Base-by-base conservation (phyloP, 2,329 filamentous ascomycete genomes). In the Curvularia eragrostidis region DNA sequence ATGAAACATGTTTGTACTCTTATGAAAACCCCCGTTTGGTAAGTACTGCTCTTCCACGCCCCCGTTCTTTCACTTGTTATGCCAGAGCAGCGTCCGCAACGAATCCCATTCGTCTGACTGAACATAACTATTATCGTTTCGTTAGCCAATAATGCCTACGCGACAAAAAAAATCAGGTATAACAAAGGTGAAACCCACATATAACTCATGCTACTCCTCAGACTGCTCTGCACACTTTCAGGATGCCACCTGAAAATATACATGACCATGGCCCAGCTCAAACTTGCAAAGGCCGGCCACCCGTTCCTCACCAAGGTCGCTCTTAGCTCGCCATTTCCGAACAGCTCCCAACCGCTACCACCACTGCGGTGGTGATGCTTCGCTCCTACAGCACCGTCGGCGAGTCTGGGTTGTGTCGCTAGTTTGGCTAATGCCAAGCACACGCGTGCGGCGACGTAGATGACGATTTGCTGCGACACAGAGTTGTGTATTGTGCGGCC, bases 151-250 rank as follows among this genome's bases (percentile, higher is more conserved):
- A 9, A 30, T 7, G 19, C 2, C 38, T 8, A 5, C 4, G 5
- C 19, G 26, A 18, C n/a, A n/a, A 10, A 15, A n/a, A 18, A 6
- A 15, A 24, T 1, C 21, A 38, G n/a, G 5, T n/a, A 36, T 12
- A 38, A 2, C 2, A 26, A 46, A 28, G 28, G 56, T 23, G 36
- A 32, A 10, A 30, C 86, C 73, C 94, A 99, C 82, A 99, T 97
- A 74, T 99, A 99, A 69, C 87, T 91, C 95, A 99, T 99, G 81
- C 93, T 97, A 79, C 88, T 93, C 76, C 92, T 86, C 82, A 99
- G 80, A 77, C 93, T 97, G 59, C 89, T 87, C 83, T 97, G 95
- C 74, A 99, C 85, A 55, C 91, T 91, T 70, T 96, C 91, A 5
- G 95, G 93, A 80, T 98, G 89, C 85, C 90, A 91, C 69, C 91